Base-by-base conservation (phyloP, 164 flowering plant genomes). In the Macadamia integrifolia region DNA sequence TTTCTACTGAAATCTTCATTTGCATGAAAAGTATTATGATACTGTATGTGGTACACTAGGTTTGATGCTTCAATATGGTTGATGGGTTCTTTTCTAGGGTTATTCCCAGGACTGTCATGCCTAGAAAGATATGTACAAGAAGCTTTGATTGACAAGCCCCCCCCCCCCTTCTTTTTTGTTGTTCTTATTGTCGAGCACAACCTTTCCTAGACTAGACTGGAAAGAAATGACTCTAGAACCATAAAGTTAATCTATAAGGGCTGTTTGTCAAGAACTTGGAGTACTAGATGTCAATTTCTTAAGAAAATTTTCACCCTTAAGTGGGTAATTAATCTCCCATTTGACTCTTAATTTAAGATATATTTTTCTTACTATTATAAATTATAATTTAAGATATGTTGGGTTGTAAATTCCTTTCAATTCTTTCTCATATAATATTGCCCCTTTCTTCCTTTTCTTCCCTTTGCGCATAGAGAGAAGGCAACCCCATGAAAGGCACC, bases 81-180 rank as follows among this genome's bases (percentile, higher is more conserved):
- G n/a, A 29, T 60, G 18, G 60, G 29, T 66, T 61, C 8, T 23
- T 69, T 74, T 80, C 84, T 94, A 93, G 98, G 58, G 82, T 93
- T 67, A 89, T 91, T 73, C 96, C 98, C 52, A 87, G 75, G 82
- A 81, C 89, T 50, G 80, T 93, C 9, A 88, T 88, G 91, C 90
- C 91, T 0, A 80, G 81, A 77, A 94, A 90, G 97, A 97, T 93
- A 86, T 18, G 29, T 29, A 23, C 0, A 30, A 17, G 23, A 18
- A 66, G 17, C 46, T 14, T 50, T 35, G 17, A 31, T 8, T 42
- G 13, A 4, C 17, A 2, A 9, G 12, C 50, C n/a, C 23, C 23
- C 23, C 23, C 50, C n/a, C 43, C 17, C 40, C 44, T 23, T 35
- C 7, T 56, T 18, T 17, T 49, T 31, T 13, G 3, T 23, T 23